phyloP scores from a whole-genome alignment of 345 rosid species.

The Nephelium lappaceum region DNA sequence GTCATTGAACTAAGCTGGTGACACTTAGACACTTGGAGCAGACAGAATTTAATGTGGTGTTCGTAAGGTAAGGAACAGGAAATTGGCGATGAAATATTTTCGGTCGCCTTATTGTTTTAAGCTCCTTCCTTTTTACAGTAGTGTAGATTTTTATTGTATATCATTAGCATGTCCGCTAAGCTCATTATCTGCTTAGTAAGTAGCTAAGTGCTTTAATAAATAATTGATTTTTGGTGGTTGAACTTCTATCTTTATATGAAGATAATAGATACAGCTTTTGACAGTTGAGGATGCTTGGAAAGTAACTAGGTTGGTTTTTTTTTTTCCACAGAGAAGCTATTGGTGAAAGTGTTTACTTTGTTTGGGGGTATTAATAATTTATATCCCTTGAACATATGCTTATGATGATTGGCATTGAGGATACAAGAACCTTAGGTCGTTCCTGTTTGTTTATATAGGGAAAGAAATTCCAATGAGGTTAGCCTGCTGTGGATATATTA shows the following conservation, averaged over 20 bases:
- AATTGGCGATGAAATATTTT: not conserved
- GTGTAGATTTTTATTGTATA: not conserved
- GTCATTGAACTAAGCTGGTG: not conserved
- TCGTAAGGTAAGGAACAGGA: not conserved
- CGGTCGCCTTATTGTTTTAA: not conserved
- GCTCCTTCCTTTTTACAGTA: not conserved
- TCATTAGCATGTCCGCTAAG: not conserved
- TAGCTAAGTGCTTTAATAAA: not conserved
- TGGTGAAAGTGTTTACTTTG: not conserved
- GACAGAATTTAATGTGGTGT: not conserved
- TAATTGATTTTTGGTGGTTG: not conserved
- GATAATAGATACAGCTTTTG: not conserved
- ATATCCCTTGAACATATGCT: not conserved
- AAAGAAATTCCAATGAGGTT: too few relatives aligned
- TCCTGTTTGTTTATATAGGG: too few relatives aligned
- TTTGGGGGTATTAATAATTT: not conserved
- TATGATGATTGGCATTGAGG: too few relatives aligned
- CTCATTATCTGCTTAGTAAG: not conserved
- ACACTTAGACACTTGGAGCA: not conserved
- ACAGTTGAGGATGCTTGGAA: not conserved
- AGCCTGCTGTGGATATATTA: too few relatives aligned
- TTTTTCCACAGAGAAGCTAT: not conserved
- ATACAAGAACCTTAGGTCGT: too few relatives aligned
- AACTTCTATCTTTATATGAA: not conserved
- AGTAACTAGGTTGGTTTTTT: not conserved